Evolutionary conservation across 2,329 filamentous ascomycete species (phyloP).

Genomic region (Apiospora phragmitis): DNA sequence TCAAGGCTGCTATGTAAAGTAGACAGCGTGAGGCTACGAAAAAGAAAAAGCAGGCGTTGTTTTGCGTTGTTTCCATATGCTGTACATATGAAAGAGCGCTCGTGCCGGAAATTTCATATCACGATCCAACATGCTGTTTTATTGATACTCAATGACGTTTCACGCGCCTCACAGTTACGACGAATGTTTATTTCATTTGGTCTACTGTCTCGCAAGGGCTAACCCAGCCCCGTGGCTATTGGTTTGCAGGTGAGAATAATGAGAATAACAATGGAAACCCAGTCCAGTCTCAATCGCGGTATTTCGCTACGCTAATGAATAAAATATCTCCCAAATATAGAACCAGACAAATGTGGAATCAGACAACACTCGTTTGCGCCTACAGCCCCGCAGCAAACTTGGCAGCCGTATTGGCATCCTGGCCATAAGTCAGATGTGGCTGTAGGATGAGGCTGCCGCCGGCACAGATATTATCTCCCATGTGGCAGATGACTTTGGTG

Average conservation of each 20-base stretch:
- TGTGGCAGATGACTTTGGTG: slow-evolving; percentile 31
- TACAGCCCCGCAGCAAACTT: slow-evolving; percentile 11
- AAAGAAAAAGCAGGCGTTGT: not conserved
- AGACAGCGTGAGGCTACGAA: not conserved
- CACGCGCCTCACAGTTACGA: not conserved
- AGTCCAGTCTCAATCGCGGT: too few relatives aligned
- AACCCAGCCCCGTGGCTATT: not conserved
- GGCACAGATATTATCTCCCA: slow-evolving; percentile 33
- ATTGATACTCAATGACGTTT: not conserved
- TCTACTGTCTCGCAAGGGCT: not conserved
- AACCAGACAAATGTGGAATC: not conserved
- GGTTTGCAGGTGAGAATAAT: not conserved
- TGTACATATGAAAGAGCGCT: not conserved
- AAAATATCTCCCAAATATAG: not conserved
- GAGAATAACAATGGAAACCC: not conserved
- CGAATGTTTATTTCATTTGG: too few relatives aligned
- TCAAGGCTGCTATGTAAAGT: slow-evolving; percentile 40
- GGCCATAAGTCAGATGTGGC: slow-evolving; percentile 16
- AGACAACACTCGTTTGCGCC: not conserved
- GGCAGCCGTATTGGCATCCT: slow-evolving; percentile 25
- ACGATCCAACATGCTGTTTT: not conserved
- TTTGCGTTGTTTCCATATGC: not conserved
- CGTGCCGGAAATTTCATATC: not conserved
- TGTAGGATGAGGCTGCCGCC: slow-evolving; percentile 26
- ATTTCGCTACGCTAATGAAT: not conserved